Base-by-base conservation (phyloP, 2,329 filamentous ascomycete species). In the Trichocomaceae sp. region DNA sequence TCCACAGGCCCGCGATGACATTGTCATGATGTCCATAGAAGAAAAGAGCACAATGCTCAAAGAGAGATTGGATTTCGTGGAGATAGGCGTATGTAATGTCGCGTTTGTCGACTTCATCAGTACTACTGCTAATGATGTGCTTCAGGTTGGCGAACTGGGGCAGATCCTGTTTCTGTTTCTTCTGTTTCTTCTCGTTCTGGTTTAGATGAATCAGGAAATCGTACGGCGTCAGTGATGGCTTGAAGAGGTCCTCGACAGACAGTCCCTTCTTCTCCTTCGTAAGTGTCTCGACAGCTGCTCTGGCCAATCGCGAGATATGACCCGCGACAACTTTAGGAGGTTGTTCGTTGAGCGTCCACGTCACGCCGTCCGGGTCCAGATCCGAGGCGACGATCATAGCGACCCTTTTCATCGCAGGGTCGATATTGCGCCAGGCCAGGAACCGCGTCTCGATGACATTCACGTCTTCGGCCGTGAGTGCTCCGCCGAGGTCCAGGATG, bases 391-490 rank as follows among this genome's bases (percentile, higher is more conserved):
- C 86, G 64, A 96, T 88, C 39, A 97, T 75, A 17, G 87, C 85
- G 2, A 88, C 82, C 58, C 84, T 84, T 71, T 93, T 95, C 84
- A 97, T 88, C 52, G 81, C 83, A 1, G 91, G 90, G 64, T 99
- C 93, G 52, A 93, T 84, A 60, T 87, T 89, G 56, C 93, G 82
- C 89, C 90, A 95, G 13, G 86, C 85, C 58, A 89, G 83, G 56
- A 97, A 85, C 19, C 86, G 83, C 3, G 84, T 87, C 37, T 78
- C 79, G 59, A 93, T 84, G 2, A 77, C 75, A 31, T 81, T 73
- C 10, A 86, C 78, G 29, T 87, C 82, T 10, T 81, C 75, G 7
- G 76, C 71, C 7, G 81, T 80, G 65, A 95, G 77, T 13, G 66
- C 68, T 22, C 83, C 80, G 23, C 83, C 80, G 23, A 89, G 80